phyloP scores from a whole-genome alignment of 2,329 filamentous ascomycete species.

The Ascochyta viciae-villosae region DNA sequence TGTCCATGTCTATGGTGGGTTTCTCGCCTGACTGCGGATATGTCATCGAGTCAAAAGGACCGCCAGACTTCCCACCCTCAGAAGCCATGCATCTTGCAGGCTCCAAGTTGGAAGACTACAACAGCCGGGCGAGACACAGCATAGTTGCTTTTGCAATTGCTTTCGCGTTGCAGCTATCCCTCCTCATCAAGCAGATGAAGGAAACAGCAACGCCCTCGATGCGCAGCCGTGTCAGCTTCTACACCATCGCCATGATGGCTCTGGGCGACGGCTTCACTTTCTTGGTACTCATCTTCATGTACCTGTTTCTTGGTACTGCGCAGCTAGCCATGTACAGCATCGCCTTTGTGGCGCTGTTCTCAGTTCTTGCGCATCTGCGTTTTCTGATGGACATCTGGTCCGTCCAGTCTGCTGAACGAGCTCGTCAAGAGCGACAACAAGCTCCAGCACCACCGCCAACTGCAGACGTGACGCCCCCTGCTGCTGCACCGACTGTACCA shows the following conservation, averaged over 20 bases:
- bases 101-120: conserved; percentile 64
- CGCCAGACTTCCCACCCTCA: conserved; percentile 60
- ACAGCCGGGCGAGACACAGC: conserved; percentile 59
- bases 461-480: conserved; percentile 24
- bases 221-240: conserved; percentile 69
- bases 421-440: conserved; percentile 53
- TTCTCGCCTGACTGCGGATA: conserved; percentile 74
- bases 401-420: conserved; percentile 62
- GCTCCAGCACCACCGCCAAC: conserved; percentile 38
- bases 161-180: conserved; percentile 60
- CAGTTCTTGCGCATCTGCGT: conserved; percentile 68
- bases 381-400: conserved; percentile 73
- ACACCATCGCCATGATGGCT: conserved; percentile 67
- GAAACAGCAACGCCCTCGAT: conserved; percentile 70
- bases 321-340: conserved; percentile 63
- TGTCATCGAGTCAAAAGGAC: conserved; percentile 66
- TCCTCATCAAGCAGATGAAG: conserved; percentile 68
- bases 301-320: conserved; percentile 59
- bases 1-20: conserved; percentile 66
- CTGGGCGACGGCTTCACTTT: conserved; percentile 67
- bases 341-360: conserved; percentile 66
- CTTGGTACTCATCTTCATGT: conserved; percentile 61
- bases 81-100: conserved; percentile 62
- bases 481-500: conserved; percentile 15
- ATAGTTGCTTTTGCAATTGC: conserved; percentile 60